Percentiles rank a stretch among this genome's conserved stretches.
phyloP scores from a whole-genome alignment of 257 asterid species.

The Penstemon davidsonii region DNA sequence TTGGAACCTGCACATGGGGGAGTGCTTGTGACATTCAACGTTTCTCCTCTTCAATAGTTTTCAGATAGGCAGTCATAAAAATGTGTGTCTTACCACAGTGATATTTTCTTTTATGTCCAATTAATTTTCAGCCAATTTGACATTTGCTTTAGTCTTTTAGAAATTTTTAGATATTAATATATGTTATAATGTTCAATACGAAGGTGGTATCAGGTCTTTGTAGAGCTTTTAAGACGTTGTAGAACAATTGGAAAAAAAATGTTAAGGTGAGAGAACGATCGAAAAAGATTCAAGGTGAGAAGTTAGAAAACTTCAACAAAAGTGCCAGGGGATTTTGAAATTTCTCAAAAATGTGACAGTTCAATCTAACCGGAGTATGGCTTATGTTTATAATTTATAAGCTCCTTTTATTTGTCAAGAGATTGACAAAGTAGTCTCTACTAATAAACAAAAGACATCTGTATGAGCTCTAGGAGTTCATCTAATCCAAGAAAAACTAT shows the following conservation, averaged over 20 bases:
- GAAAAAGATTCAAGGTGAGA: too few species aligned
- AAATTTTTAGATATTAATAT: background rate
- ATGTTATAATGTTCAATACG: background rate
- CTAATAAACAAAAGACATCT: background rate
- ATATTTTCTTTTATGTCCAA: slow-evolving; percentile 5
- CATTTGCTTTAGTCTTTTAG: background rate
- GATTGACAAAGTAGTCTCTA: background rate
- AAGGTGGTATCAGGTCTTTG: background rate
- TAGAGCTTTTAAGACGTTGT: background rate
- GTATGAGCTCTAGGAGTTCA: background rate
- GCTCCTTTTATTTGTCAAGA: too few species aligned
- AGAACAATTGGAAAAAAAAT: too few species aligned
- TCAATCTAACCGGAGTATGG: too few species aligned
- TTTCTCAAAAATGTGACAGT: too few species aligned
- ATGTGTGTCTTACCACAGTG: background rate
- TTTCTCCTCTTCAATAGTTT: background rate
- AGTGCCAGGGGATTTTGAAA: too few species aligned
- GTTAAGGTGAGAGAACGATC: too few species aligned
- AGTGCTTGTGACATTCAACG: too few species aligned
- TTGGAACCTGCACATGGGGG: too few species aligned
- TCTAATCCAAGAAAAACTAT: slow-evolving; percentile 3
- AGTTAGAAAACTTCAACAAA: too few species aligned
- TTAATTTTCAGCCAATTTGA: background rate
- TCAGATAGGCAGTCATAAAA: background rate
- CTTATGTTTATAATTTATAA: too few species aligned